phyloP scores from a whole-genome alignment of 495 filamentous ascomycete species.

The Sphaerosporella brunnea region DNA sequence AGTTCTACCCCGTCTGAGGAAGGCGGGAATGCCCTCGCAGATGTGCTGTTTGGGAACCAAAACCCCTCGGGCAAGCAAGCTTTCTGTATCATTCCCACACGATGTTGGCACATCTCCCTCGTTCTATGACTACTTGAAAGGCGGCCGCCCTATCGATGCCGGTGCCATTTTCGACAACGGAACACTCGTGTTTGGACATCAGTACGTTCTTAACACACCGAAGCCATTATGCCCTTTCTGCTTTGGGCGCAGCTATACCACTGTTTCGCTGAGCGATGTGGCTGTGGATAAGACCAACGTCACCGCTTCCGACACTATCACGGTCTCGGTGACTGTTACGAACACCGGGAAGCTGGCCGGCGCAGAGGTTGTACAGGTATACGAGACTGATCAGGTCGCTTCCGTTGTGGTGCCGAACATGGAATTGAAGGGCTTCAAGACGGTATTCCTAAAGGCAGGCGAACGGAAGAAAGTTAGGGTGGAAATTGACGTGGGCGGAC shows the following conservation, averaged over 20 bases:
- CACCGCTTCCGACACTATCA: slow-evolving; percentile 33
- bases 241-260: slow-evolving; percentile 49
- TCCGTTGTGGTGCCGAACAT: slow-evolving; percentile 49
- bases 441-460: slow-evolving; percentile 43
- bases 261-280: slow-evolving; percentile 38
- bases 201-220: slow-evolving; percentile 44
- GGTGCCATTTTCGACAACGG: slow-evolving; percentile 37
- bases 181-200: slow-evolving; percentile 43
- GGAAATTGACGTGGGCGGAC: slow-evolving; percentile 32
- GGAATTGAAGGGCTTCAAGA: slow-evolving; percentile 50
- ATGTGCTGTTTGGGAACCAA: slow-evolving; percentile 31
- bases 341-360: slow-evolving; percentile 40
- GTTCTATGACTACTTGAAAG: slow-evolving; percentile 56
- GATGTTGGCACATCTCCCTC: slow-evolving; percentile 47
- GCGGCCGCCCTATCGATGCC: slow-evolving; percentile 36
- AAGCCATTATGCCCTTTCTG: slow-evolving; percentile 48
- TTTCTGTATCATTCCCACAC: slow-evolving; percentile 40
- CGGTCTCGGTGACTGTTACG: slow-evolving; percentile 39
- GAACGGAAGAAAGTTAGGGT: slow-evolving; percentile 40
- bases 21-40: slow-evolving; percentile 33
- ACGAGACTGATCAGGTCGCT: slow-evolving; percentile 42
- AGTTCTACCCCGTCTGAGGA: slow-evolving; percentile 51
- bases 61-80: slow-evolving; percentile 35
- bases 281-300: slow-evolving; percentile 31
- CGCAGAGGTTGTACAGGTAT: slow-evolving; percentile 52